Evolutionary conservation across 106 monocot species (phyloP), one percentile per base, ranked within the genome.

Genomic region (Ottelia alismoides): DNA sequence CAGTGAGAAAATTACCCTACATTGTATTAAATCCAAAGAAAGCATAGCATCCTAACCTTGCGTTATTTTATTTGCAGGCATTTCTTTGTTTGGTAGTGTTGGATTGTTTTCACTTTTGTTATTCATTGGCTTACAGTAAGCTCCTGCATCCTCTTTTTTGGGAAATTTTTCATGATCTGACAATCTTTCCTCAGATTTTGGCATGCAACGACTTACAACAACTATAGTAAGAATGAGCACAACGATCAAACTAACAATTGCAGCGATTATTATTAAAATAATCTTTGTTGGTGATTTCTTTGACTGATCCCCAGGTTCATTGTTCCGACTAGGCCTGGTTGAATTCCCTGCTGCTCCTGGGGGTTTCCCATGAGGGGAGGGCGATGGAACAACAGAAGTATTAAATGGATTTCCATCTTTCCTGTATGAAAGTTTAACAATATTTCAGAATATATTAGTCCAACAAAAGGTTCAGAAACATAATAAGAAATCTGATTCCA

Each of bases 391-490:
- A 55, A 78, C 64, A 2, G 63, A 74, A 17, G 82, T 80, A 78
- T 90, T 90, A 48, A 99, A 90, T 57, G 86, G 85, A 60, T 99
- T 99, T 17, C 98, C 98, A 70, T 86, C 90, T 61, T 72, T 83
- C 57, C 98, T 99, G n/a, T n/a, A 16, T 16, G 16, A 43, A 43
- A 43, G n/a, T n/a, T n/a, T n/a, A n/a, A n/a, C n/a, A n/a, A n/a
- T n/a, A n/a, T n/a, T n/a, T n/a, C n/a, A n/a, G n/a, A n/a, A n/a
- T n/a, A n/a, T n/a, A n/a, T n/a, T n/a, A n/a, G n/a, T n/a, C n/a
- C n/a, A n/a, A n/a, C n/a, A 43, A 43, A 43, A 43, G 16, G 40
- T 7, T 7, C 40, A 43, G 6, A 6, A 43, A 43, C 10, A 6
- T 43, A 6, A 43, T 43, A 43, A 16, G 16, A 7, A 43, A 43